Percentiles rank a stretch among this genome's conserved stretches.
Conservation (phyloP, 1,284 basidiomycete species). For the Heimioporus retisporus region DNA sequence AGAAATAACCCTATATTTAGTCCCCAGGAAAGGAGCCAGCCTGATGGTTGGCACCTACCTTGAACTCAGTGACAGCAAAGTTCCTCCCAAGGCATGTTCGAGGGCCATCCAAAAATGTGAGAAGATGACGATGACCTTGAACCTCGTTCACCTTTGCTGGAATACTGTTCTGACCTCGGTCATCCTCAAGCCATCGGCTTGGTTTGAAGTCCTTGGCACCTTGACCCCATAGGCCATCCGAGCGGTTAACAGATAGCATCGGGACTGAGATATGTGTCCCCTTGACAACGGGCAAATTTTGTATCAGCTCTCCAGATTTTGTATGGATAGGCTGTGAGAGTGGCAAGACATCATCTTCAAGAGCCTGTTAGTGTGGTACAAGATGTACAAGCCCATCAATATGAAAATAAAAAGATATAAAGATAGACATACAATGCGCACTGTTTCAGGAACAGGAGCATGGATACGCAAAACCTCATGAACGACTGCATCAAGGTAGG, state of each 20-base stretch:
- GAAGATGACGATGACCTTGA: slow-evolving; percentile 45
- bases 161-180: slow-evolving; percentile 7
- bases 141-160: slow-evolving; percentile 45
- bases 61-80: slow-evolving; percentile 58
- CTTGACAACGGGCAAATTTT: slow-evolving; percentile 55
- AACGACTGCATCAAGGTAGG: no score
- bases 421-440: no score
- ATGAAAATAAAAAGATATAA: slow-evolving; percentile 42
- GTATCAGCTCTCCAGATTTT: slow-evolving; percentile 47
- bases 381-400: slow-evolving; percentile 26
- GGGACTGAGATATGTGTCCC: slow-evolving; percentile 42
- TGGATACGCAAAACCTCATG: no score
- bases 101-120: slow-evolving; percentile 42
- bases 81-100: slow-evolving; percentile 53
- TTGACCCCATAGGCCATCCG: no score
- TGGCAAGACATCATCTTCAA: slow-evolving; percentile 65
- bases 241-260: no score
- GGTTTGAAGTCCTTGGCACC: no score
- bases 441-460: no score
- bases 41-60: slow-evolving; percentile 43
- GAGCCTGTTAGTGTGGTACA: slow-evolving; percentile 37
- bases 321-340: slow-evolving; percentile 55
- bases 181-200: slow-evolving; percentile 45
- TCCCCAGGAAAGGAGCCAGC: no score
- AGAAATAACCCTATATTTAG: no score